Base-by-base conservation (phyloP, 78 protist genomes). In the Monosiga brevicollis region DNA sequence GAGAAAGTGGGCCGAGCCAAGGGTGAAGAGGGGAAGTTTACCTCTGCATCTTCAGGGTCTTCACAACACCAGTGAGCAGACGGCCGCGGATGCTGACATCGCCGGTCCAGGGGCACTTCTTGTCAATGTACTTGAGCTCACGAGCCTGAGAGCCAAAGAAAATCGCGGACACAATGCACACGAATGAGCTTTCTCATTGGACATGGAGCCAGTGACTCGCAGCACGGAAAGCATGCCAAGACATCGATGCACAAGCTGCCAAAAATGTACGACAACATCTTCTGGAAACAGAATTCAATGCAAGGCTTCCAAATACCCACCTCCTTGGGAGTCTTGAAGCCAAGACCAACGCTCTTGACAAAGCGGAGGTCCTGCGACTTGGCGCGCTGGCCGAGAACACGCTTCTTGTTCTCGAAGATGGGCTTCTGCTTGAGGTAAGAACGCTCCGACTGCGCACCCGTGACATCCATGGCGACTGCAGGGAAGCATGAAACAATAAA, bases 101-200 rank as follows among this genome's bases (percentile, higher is more conserved):
- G 71, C 98, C 94, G 87, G 98, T 93, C 94, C 94, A 97, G 42
- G 99, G 99, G 95, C 99, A 98, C 94, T 98, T 98, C 93, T 96
- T 95, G 96, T 98, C 99, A 62, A 98, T 84, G 95, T 95, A 98
- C 72, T 6, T 84, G 23, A 96, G 97, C 80, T 95, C 95, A 74
- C 87, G 84, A 40, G 90, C 90, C 78, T 80, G 49, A 24, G 22
- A n/a, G n/a, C n/a, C n/a, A n/a, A n/a, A n/a, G n/a, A n/a, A n/a
- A n/a, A n/a, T n/a, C n/a, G n/a, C n/a, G n/a, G n/a, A n/a, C n/a
- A n/a, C n/a, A n/a, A n/a, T n/a, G n/a, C n/a, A n/a, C n/a, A n/a
- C n/a, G n/a, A n/a, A n/a, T n/a, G n/a, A n/a, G n/a, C n/a, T n/a
- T n/a, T n/a, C n/a, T 29, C 37, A 20, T 71, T 1, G 74, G n/a